Percentiles rank a stretch among this genome's conserved stretches.
These are phyloP conservation scores for Pestalotiopsis sp. DNA, from an alignment of 2,329 filamentous ascomycete species.

Conservation along the genomic window DNA sequence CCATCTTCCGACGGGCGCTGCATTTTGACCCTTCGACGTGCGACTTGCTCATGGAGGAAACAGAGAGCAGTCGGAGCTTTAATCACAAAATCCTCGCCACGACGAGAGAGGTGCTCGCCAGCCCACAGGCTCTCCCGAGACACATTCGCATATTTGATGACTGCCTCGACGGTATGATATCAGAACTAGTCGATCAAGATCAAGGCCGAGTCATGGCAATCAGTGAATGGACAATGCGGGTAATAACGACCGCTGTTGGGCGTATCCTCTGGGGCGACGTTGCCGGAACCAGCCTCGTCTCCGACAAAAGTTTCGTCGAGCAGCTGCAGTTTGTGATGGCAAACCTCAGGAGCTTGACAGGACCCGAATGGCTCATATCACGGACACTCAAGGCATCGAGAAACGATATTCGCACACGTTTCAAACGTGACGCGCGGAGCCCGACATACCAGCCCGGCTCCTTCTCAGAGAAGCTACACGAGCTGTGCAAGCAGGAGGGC, in stretches of 20 bases:
- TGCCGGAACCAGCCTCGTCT: background rate
- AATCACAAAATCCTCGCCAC: background rate
- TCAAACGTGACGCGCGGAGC: background rate
- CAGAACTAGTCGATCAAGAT: background rate
- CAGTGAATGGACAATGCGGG: background rate
- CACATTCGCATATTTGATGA: background rate
- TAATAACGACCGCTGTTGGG: background rate
- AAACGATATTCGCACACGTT: background rate
- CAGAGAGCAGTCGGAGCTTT: background rate
- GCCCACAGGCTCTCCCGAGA: background rate
- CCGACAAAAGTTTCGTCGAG: background rate
- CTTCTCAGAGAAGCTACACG: background rate
- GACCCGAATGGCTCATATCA: background rate
- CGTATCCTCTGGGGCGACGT: background rate
- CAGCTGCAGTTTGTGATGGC: background rate
- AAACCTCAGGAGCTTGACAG: background rate
- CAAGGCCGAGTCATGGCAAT: background rate
- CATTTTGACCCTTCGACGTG: background rate
- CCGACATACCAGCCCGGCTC: background rate
- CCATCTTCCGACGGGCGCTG: background rate
- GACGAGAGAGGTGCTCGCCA: background rate
- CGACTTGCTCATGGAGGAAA: background rate
- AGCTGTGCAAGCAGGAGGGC: background rate
- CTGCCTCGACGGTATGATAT: background rate
- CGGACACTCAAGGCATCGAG: background rate